phyloP scores from a whole-genome alignment of 2,329 filamentous ascomycete genomes.

The Fusarium sp. region DNA sequence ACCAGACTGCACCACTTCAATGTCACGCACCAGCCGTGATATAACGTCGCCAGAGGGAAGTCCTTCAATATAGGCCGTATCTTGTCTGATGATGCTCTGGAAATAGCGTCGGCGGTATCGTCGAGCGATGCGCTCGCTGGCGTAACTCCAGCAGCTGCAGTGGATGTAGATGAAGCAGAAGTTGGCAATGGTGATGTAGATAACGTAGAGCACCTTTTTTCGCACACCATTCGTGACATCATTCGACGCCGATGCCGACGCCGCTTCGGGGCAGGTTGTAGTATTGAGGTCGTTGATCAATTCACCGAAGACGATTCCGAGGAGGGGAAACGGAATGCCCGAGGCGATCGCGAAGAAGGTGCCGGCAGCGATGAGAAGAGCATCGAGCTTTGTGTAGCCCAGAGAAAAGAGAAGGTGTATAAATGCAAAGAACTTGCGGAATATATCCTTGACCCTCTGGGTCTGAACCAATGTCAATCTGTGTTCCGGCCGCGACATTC shows the following conservation, averaged over 20 bases:
- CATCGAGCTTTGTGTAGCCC: constrained; percentile 1
- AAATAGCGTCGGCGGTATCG: neutral
- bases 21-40: constrained; percentile 4
- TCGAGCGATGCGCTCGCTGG: neutral
- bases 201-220: neutral
- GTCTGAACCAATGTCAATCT: no score
- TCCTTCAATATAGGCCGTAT: neutral
- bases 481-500: no score
- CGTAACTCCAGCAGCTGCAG: neutral
- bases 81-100: neutral
- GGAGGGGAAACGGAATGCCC: constrained; percentile 4
- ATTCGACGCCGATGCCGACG: neutral
- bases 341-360: constrained; percentile 3
- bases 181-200: constrained; percentile 5
- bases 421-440: constrained; percentile 1
- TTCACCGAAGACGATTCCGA: constrained; percentile 6
- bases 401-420: neutral
- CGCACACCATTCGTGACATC: neutral
- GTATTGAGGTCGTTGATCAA: constrained; percentile 4
- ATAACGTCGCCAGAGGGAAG: neutral
- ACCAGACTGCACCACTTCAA: neutral
- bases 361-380: neutral
- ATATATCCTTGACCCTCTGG: no score
- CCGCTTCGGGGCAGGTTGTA: neutral
- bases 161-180: constrained; percentile 12